Evolutionary conservation across 2,329 filamentous ascomycete genomes (phyloP).

Genomic region (Scedosporium aurantiacum): DNA sequence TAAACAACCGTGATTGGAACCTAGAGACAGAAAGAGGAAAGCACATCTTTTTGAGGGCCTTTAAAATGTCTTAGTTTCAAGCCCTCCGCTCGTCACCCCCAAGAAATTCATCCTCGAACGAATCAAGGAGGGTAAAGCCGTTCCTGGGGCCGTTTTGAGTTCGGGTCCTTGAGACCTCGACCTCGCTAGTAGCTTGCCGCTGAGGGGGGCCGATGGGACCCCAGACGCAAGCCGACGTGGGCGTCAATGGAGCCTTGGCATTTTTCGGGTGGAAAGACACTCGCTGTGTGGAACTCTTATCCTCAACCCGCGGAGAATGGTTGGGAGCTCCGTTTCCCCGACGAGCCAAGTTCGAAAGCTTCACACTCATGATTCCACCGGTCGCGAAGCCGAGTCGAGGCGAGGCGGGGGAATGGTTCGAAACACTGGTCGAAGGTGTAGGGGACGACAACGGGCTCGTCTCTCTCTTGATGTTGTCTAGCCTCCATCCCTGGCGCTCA

Average conservation of each 20-base stretch:
- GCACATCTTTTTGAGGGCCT: too few species aligned
- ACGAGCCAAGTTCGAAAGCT: not conserved
- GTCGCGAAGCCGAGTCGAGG: not conserved
- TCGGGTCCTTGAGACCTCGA: not conserved
- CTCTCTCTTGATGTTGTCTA: not conserved
- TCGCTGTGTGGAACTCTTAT: not conserved
- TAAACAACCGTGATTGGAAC: too few species aligned
- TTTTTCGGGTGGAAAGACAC: not conserved
- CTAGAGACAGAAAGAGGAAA: too few species aligned
- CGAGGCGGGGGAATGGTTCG: not conserved
- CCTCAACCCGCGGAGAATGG: not conserved
- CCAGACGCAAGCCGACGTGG: constrained; percentile 15
- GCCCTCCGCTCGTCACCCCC: not conserved
- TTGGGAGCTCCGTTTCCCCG: not conserved
- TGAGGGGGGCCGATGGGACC: constrained; percentile 17
- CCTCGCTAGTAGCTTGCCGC: not conserved
- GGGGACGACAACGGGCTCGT: not conserved
- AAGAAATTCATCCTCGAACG: not conserved
- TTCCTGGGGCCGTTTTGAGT: not conserved
- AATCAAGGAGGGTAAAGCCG: not conserved
- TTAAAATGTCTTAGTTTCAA: too few species aligned
- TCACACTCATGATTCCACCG: not conserved
- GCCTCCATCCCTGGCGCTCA: not conserved
- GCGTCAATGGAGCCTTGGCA: constrained; percentile 5
- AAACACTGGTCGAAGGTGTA: not conserved